Evolutionary conservation across 495 filamentous ascomycete genomes (phyloP), one percentile per base, ranked within the genome.

Genomic region (Tirmania nivea): DNA sequence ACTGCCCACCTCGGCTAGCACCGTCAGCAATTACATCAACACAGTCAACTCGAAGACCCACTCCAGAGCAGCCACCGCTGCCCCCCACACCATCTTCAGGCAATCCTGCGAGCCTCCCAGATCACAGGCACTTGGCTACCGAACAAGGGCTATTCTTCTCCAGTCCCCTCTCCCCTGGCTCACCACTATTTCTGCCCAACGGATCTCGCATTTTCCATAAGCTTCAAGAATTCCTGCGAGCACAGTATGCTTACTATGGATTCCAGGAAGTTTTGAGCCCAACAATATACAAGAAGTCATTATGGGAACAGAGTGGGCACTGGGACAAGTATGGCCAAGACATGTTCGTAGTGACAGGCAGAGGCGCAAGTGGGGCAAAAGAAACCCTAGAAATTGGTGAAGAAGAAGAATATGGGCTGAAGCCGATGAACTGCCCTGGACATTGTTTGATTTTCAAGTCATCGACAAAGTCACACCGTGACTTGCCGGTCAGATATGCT

Each of bases 371-470:
- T 7, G 77, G 71, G 2, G 56, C 63, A 48, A 61, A 56, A 20
- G 60, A 61, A 49, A 60, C 60, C 35, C 60, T 49, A n/a, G 69
- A 72, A 25, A 52, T 39, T 8, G 47, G 54, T 1, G 58, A 68
- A 16, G 74, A 83, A 50, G 82, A 83, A 57, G 81, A 86, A 51
- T 95, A 88, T 63, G 86, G 85, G 2, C 73, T 95, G 51, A 95
- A 95, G 65, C 88, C 88, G 20, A 95, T 95, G 88, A 95, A 95
- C 61, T 95, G 88, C 65, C 88, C 88, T 0, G 88, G 88, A 11
- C 88, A 95, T 67, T 95, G 88, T 67, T 69, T 95, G 49, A 76
- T 95, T 35, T 95, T 93, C 66, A 73, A 73, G 56, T 39, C 70
- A 69, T 14, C 78, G 78, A 49, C 73, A 83, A 52, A 73, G 67